Conservation (phyloP, 2,329 filamentous ascomycete genomes). For the Cercospora brassicicola region DNA sequence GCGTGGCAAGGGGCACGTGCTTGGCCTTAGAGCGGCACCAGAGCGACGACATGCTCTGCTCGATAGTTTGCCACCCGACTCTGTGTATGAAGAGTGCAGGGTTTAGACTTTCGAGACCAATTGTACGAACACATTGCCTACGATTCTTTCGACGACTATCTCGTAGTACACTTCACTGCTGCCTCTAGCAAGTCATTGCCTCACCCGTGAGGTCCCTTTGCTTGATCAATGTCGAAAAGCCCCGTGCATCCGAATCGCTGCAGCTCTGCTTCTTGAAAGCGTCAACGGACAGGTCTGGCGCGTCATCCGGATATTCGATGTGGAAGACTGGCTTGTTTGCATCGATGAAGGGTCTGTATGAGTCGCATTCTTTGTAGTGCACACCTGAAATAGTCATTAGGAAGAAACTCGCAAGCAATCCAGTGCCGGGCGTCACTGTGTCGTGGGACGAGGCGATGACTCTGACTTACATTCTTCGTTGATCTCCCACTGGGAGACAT, state of each 20-base stretch:
- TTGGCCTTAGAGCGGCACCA: not conserved
- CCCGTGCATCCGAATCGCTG: slow-evolving; percentile 45
- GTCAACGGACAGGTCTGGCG: not conserved
- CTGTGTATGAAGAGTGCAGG: not conserved
- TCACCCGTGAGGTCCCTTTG: slow-evolving; percentile 64
- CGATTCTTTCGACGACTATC: not conserved
- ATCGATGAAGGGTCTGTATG: slow-evolving; percentile 59
- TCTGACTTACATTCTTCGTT: slow-evolving; percentile 9
- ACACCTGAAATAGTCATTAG: not conserved
- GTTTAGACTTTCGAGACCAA: not conserved
- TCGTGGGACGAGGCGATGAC: not conserved
- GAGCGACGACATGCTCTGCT: not conserved
- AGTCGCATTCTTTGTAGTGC: slow-evolving; percentile 58
- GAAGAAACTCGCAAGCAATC: not conserved
- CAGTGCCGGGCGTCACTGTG: not conserved
- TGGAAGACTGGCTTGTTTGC: slow-evolving; percentile 69
- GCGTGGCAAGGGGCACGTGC: not conserved
- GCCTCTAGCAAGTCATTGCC: slow-evolving; percentile 29
- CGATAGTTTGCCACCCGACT: not conserved
- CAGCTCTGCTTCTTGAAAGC: slow-evolving; percentile 35
- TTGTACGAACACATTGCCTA: not conserved
- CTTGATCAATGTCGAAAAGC: slow-evolving; percentile 67
- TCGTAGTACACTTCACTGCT: not conserved
- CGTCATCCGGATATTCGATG: slow-evolving; percentile 64
- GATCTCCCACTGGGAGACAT: slow-evolving; percentile 54